Evolutionary conservation across 1,284 basidiomycete species (phyloP).

Genomic region (Stygiomarasmius scandens): DNA sequence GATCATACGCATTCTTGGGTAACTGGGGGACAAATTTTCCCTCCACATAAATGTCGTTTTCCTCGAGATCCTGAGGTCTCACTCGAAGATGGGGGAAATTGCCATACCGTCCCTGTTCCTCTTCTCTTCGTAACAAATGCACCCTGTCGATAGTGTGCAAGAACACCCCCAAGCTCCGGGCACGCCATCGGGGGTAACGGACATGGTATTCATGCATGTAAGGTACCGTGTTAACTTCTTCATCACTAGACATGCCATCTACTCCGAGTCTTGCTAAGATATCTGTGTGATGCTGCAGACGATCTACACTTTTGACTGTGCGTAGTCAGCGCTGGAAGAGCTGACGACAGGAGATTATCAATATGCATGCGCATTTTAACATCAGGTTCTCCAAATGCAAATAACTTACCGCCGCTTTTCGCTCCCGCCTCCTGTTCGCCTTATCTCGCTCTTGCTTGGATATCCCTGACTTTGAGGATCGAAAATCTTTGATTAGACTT

Average conservation of each 20-base stretch:
- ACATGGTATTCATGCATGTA: slow-evolving; percentile 4
- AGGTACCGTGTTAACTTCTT: slow-evolving; percentile 6
- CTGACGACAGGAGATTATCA: background rate
- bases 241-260: slow-evolving; percentile 23
- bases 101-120: background rate
- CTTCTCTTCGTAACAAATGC: slow-evolving; percentile 1
- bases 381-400: background rate
- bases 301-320: background rate
- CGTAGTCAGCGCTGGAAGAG: background rate
- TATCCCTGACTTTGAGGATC: background rate
- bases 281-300: slow-evolving; percentile 8
- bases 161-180: slow-evolving; percentile 9
- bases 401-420: background rate
- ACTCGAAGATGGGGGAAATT: background rate
- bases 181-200: slow-evolving; percentile 15
- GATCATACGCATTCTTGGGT: slow-evolving; percentile 16
- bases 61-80: slow-evolving; percentile 2
- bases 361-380: no score
- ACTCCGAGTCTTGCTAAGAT: slow-evolving; percentile 18
- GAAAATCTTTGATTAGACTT: background rate
- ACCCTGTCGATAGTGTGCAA: slow-evolving; percentile 15
- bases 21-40: slow-evolving; percentile 16
- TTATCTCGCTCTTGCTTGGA: background rate
- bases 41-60: background rate
- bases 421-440: background rate